phyloP scores from a whole-genome alignment of 192 early-diverging fungal genomes.

The Mortierella antarctica region DNA sequence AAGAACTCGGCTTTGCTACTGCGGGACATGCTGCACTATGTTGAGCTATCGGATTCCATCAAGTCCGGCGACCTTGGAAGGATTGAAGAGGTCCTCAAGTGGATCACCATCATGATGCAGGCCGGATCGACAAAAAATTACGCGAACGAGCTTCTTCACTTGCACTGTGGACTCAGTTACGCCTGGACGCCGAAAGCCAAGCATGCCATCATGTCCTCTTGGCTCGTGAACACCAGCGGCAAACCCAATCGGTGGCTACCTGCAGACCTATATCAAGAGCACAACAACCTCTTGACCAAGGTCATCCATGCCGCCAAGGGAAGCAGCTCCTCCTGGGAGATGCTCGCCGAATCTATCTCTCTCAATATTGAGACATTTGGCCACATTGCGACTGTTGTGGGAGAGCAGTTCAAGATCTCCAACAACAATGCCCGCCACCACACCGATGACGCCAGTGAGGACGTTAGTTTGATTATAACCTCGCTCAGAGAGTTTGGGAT shows the following conservation, averaged over 20 bases:
- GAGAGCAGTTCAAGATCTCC: too few relatives aligned
- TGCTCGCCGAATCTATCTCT: neutral
- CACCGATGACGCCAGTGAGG: too few relatives aligned
- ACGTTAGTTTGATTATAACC: too few relatives aligned
- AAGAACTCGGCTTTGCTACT: constrained; percentile 14
- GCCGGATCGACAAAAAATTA: constrained; percentile 22
- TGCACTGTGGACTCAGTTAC: constrained; percentile 8
- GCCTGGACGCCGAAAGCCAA: constrained; percentile 11
- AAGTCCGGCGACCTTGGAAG: constrained; percentile 18
- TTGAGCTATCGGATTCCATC: constrained; percentile 18
- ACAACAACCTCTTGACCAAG: constrained; percentile 14
- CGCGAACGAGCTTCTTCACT: constrained; percentile 14
- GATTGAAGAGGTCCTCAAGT: constrained; percentile 10
- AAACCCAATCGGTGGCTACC: constrained; percentile 8
- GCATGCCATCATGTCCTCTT: constrained; percentile 21
- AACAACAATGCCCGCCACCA: too few relatives aligned
- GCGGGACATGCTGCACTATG: constrained; percentile 21
- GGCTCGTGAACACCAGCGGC: constrained; percentile 15
- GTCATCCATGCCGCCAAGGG: constrained; percentile 8
- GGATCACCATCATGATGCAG: constrained; percentile 17
- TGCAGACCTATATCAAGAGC: constrained; percentile 10
- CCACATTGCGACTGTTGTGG: too few relatives aligned
- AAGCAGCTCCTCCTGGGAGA: constrained; percentile 8
- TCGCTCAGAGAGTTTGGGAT: too few relatives aligned
- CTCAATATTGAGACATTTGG: constrained; percentile 1